These are phyloP conservation scores for Fusarium chaquense DNA, from an alignment of 2,329 filamentous ascomycete genomes.

Conservation along the genomic window DNA sequence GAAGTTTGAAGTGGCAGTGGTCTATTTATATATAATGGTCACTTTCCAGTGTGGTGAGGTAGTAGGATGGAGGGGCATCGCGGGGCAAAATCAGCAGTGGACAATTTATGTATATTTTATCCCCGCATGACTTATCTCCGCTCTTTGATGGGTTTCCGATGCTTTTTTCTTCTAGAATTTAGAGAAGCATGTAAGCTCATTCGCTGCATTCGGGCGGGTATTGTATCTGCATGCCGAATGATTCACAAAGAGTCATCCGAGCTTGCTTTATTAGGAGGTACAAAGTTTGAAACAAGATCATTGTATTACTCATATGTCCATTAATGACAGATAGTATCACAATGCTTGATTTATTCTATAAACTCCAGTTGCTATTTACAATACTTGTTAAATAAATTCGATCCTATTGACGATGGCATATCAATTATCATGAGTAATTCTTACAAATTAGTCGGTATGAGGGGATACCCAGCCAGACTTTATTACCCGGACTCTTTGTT, in stretches of 20 bases:
- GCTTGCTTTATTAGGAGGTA: background rate
- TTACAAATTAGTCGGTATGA: too few species aligned
- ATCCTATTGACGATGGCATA: background rate
- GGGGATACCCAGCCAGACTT: background rate
- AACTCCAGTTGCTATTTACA: background rate
- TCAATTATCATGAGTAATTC: background rate
- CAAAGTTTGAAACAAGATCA: background rate
- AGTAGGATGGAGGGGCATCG: slow-evolving; percentile 35
- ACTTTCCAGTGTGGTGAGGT: slow-evolving; percentile 5
- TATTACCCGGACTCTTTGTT: background rate
- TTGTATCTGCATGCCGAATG: slow-evolving; percentile 25
- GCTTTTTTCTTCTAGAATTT: slow-evolving; percentile 22
- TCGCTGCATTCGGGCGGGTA: slow-evolving; percentile 8
- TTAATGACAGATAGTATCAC: background rate
- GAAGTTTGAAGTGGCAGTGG: background rate
- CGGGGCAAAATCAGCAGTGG: slow-evolving; percentile 26
- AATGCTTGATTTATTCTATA: background rate
- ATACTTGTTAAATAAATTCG: background rate
- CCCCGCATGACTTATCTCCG: slow-evolving; percentile 22
- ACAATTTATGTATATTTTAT: slow-evolving; percentile 18
- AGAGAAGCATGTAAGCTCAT: slow-evolving; percentile 29
- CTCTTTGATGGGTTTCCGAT: slow-evolving; percentile 3
- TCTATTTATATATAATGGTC: slow-evolving; percentile 13
- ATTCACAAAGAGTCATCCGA: slow-evolving; percentile 37
- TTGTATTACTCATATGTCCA: background rate